phyloP scores from a whole-genome alignment of 2,329 filamentous ascomycete genomes.

The Thielaviopsis punctulata region DNA sequence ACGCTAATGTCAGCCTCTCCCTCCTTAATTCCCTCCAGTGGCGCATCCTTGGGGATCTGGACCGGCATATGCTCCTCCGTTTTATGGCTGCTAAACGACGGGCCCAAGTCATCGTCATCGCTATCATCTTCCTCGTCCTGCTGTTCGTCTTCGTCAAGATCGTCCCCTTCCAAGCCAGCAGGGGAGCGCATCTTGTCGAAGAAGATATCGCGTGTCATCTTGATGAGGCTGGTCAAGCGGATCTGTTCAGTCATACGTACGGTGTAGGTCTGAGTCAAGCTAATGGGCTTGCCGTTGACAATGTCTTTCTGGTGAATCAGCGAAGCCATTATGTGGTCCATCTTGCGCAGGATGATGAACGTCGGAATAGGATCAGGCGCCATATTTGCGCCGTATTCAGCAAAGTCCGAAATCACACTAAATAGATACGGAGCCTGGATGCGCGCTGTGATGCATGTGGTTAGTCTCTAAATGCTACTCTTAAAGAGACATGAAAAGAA shows the following conservation, averaged over 20 bases:
- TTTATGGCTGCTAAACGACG: conserved; percentile 23
- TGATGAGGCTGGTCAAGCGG: conserved; percentile 63
- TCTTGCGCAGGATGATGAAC: conserved; percentile 55
- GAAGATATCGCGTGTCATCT: conserved; percentile 54
- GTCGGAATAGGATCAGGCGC: conserved; percentile 37
- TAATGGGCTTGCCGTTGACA: conserved; percentile 45
- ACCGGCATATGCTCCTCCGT: conserved; percentile 26
- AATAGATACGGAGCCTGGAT: conserved; percentile 25
- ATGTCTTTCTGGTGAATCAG: conserved; percentile 51
- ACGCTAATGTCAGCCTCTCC: neutral
- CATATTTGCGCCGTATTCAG: conserved; percentile 47
- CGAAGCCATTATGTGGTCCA: conserved; percentile 71
- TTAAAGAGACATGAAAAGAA: neutral
- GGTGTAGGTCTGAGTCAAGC: conserved; percentile 48
- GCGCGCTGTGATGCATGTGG: neutral
- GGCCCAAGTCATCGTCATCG: conserved; percentile 6
- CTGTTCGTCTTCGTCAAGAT: neutral
- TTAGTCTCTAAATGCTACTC: neutral
- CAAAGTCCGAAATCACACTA: conserved; percentile 55
- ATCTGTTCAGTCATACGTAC: conserved; percentile 74
- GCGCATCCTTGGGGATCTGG: conserved; percentile 18
- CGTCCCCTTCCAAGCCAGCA: neutral
- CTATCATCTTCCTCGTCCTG: neutral
- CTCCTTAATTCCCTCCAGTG: neutral
- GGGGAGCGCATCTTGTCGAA: conserved; percentile 18